Evolutionary conservation across 192 early-diverging fungal genomes (phyloP).

Genomic region (Dimargaris xerosporica): DNA sequence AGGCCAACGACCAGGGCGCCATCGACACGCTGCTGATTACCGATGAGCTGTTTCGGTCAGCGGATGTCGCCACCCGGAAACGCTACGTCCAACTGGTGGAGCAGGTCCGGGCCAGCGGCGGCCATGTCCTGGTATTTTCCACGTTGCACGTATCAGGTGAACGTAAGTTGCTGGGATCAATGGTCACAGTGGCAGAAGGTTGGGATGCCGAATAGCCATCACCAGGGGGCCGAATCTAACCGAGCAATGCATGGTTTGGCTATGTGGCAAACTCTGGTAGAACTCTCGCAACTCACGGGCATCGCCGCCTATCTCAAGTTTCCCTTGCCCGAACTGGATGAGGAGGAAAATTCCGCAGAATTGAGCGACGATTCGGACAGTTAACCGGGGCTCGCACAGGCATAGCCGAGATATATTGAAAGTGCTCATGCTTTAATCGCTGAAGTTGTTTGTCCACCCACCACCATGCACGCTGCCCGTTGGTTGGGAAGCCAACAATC

Average conservation of each 20-base stretch:
- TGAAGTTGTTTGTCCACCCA: too few relatives aligned
- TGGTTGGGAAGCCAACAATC: too few relatives aligned
- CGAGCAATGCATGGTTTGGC: too few relatives aligned
- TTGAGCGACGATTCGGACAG: background rate
- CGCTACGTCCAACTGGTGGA: slow-evolving; percentile 85
- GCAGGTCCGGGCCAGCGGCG: slow-evolving; percentile 51
- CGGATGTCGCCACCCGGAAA: slow-evolving; percentile 66
- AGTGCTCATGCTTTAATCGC: too few relatives aligned
- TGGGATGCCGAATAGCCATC: too few relatives aligned
- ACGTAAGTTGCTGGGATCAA: slow-evolving; percentile 30
- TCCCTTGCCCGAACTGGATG: slow-evolving; percentile 75
- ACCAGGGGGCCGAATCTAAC: too few relatives aligned
- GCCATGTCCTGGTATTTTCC: slow-evolving; percentile 76
- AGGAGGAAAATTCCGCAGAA: slow-evolving; percentile 31
- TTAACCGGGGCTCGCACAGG: too few relatives aligned
- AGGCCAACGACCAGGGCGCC: slow-evolving; percentile 72
- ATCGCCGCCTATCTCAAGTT: slow-evolving; percentile 89
- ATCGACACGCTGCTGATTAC: slow-evolving; percentile 81
- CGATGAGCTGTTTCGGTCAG: slow-evolving; percentile 82
- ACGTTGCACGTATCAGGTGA: slow-evolving; percentile 91
- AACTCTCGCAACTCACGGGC: slow-evolving; percentile 84
- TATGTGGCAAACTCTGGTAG: slow-evolving; percentile 14
- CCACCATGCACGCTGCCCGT: too few relatives aligned
- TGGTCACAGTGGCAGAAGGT: too few relatives aligned
- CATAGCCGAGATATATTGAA: too few relatives aligned